These are phyloP conservation scores for Exophiala mesophila DNA, from an alignment of 2,329 filamentous ascomycete species.

Conservation along the genomic window DNA sequence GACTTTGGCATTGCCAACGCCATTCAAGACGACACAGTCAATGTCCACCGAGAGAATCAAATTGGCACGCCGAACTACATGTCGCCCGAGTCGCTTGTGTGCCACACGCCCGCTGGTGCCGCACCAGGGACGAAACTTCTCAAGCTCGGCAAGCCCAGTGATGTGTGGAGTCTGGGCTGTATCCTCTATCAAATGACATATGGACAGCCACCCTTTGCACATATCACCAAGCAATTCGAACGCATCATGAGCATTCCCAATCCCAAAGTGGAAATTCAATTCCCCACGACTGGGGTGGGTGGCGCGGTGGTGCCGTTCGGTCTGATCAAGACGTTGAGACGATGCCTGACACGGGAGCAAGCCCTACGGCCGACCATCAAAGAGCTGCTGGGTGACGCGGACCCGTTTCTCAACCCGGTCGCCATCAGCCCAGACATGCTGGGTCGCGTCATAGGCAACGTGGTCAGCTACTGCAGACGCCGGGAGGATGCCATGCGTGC, in stretches of 20 bases:
- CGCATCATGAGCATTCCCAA: slow-evolving; percentile 60
- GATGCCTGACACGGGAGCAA: slow-evolving; percentile 57
- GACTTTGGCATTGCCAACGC: slow-evolving; percentile 98
- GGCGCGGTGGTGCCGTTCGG: slow-evolving; percentile 50
- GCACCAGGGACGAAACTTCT: slow-evolving; percentile 64
- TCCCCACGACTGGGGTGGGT: slow-evolving; percentile 42
- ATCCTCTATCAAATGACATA: slow-evolving; percentile 99
- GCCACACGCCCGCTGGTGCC: slow-evolving; percentile 65
- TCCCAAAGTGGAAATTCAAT: slow-evolving; percentile 45
- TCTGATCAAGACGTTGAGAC: slow-evolving; percentile 51
- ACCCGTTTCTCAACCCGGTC: slow-evolving; percentile 56
- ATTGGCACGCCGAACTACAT: slow-evolving; percentile 98
- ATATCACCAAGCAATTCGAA: slow-evolving; percentile 81
- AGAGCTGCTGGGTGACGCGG: slow-evolving; percentile 51
- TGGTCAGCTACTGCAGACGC: slow-evolving; percentile 53
- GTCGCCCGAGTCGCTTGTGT: slow-evolving; percentile 90
- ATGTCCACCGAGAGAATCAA: slow-evolving; percentile 92
- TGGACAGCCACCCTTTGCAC: slow-evolving; percentile 89
- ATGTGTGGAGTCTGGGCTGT: slow-evolving; percentile 93
- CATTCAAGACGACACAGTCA: slow-evolving; percentile 94
- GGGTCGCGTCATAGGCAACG: slow-evolving; percentile 54
- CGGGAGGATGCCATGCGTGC: slow-evolving; percentile 24
- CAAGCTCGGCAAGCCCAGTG: slow-evolving; percentile 92
- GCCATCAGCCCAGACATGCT: slow-evolving; percentile 55
- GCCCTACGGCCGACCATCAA: slow-evolving; percentile 52